phyloP scores from a whole-genome alignment of 257 asterid species.

The Linderniella brevidens region DNA sequence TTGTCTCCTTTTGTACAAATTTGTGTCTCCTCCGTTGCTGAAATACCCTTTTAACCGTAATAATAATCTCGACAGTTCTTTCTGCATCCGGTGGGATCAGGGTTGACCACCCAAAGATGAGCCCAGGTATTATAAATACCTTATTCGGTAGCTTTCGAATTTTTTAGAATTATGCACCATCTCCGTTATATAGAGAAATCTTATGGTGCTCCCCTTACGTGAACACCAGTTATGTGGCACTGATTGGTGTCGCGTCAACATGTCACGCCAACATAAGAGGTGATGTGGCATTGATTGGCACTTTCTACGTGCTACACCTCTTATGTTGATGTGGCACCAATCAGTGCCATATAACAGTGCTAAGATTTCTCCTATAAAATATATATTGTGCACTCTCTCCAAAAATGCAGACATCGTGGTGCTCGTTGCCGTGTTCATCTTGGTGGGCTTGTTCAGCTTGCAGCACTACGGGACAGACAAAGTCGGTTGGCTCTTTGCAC shows the following conservation, averaged over 20 bases:
- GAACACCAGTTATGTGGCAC: too few species aligned
- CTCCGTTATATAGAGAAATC: neutral
- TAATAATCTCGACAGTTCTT: constrained; percentile 2
- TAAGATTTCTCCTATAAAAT: too few species aligned
- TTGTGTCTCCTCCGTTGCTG: neutral
- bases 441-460: constrained; percentile 85
- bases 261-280: too few species aligned
- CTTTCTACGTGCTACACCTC: too few species aligned
- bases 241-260: too few species aligned
- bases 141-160: neutral
- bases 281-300: too few species aligned
- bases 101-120: constrained; percentile 2
- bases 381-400: constrained; percentile 10
- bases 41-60: neutral
- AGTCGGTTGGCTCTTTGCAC: constrained; percentile 99
- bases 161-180: neutral
- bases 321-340: too few species aligned
- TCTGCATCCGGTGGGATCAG: constrained; percentile 6
- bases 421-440: constrained; percentile 65
- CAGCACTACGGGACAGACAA: constrained; percentile 93
- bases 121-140: neutral
- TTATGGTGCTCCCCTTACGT: too few species aligned
- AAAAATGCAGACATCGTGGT: constrained; percentile 65
- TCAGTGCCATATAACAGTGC: too few species aligned
- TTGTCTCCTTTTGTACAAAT: neutral